Evolutionary conservation across 768 basidiomycete genomes (phyloP).

Genomic region (Collybia sp.): DNA sequence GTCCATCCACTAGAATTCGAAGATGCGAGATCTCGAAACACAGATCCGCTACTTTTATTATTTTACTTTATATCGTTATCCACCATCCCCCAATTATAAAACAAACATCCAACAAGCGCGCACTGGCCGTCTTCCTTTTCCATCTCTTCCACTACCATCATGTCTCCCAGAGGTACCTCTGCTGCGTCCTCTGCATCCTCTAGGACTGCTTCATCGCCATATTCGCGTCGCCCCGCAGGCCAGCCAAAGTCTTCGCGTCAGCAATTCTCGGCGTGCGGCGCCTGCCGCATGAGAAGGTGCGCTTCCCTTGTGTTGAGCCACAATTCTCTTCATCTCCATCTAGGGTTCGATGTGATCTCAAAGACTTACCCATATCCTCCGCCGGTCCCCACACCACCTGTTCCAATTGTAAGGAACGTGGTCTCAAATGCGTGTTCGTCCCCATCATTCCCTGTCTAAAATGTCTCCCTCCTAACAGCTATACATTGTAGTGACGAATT

Average conservation of each 20-base stretch:
- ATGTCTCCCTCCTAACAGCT: background rate
- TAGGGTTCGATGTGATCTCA: constrained; percentile 92
- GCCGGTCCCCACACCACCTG: constrained; percentile 52
- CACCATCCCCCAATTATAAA: constrained; percentile 29
- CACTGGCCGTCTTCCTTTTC: constrained; percentile 16
- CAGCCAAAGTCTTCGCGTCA: constrained; percentile 74
- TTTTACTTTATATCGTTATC: constrained; percentile 24
- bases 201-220: constrained; percentile 30
- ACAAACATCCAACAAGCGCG: constrained; percentile 16
- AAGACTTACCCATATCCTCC: constrained; percentile 64
- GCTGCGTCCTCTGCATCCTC: constrained; percentile 32
- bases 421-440: constrained; percentile 89
- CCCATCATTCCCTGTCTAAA: constrained; percentile 3
- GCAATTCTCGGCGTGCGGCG: constrained; percentile 92
- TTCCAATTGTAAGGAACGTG: constrained; percentile 87
- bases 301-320: constrained; percentile 9
- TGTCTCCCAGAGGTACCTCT: constrained; percentile 53
- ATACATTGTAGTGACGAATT: constrained; percentile 71
- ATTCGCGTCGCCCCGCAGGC: constrained; percentile 47
- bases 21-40: no score
- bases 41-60: constrained; percentile 13
- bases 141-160: constrained; percentile 20
- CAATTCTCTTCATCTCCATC: constrained; percentile 4
- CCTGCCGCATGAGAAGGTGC: constrained; percentile 85
- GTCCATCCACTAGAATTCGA: no score